Conservation (phyloP, 768 basidiomycete genomes). For the Plicaturopsis crispa region DNA sequence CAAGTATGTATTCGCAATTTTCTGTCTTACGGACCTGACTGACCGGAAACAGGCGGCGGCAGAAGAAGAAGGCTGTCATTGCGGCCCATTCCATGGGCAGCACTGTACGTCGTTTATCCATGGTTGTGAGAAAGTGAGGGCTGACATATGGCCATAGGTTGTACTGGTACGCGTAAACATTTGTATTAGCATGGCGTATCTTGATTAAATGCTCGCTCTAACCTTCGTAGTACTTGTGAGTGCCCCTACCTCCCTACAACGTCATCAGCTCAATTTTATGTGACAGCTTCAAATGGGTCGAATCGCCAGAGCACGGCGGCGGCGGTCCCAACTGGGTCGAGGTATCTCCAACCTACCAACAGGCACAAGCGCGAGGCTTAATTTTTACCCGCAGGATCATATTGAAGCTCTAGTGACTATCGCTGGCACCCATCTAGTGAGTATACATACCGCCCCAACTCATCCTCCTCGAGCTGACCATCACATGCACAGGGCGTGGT, state of each 20-base stretch:
- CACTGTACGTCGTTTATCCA: constrained; percentile 38
- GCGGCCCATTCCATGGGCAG: constrained; percentile 85
- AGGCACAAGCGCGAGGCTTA: constrained; percentile 1
- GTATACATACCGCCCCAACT: constrained; percentile 12
- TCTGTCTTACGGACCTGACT: too few relatives aligned
- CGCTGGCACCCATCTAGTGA: constrained; percentile 79
- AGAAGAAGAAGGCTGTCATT: constrained; percentile 74
- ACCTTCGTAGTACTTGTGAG: constrained; percentile 83
- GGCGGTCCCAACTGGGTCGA: constrained; percentile 92
- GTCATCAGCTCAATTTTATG: background rate
- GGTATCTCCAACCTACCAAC: constrained; percentile 28
- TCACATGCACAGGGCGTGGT: too few relatives aligned
- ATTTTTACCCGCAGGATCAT: constrained; percentile 54
- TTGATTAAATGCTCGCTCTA: constrained; percentile 7
- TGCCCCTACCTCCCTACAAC: constrained; percentile 2
- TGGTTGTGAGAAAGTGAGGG: background rate
- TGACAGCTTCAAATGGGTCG: constrained; percentile 90
- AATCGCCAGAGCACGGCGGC: constrained; percentile 71
- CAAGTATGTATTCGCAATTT: constrained; percentile 42
- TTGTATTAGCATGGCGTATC: constrained; percentile 2
- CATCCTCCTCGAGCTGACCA: constrained; percentile 1
- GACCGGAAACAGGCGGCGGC: constrained; percentile 41
- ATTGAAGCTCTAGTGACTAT: constrained; percentile 81
- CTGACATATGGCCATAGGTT: constrained; percentile 25
- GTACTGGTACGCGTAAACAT: constrained; percentile 31